Base-by-base conservation (phyloP, 2,329 filamentous ascomycete genomes). In the Periglandula ipomoeae region DNA sequence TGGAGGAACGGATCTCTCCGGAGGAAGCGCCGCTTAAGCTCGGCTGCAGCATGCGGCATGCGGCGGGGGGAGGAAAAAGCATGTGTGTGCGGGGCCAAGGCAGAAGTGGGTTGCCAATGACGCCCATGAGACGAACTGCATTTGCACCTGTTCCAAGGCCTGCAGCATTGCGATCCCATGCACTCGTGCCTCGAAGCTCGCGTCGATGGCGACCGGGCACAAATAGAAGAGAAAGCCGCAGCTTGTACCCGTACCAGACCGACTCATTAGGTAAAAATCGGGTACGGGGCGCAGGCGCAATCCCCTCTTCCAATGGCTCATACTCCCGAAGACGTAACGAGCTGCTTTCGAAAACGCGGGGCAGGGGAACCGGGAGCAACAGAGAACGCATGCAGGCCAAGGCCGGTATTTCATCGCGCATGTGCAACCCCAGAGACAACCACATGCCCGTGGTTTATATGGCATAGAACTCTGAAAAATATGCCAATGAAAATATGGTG, bases 21-120 rank as follows among this genome's bases (percentile, higher is more conserved):
- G 44, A 22, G 44, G 32, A 39, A 10, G n/a, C 10, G 9, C 45
- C 50, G 51, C 51, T 51, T 49, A 51, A 39, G 53, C 42, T 52
- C 52, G 52, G 52, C 50, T 54, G 48, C 51, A 47, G 24, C 44
- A 24, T 34, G 26, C 20, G 37, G 41, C 47, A 26, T 30, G 30
- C 17, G 38, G 46, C 26, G 46, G 30, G 37, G 46, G 34, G 23
- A 44, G 41, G 34, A 37, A 35, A 32, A 44, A 48, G 37, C 46
- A 44, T 50, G 48, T 50, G 47, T 22, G 22, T 43, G 44, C 27
- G 44, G 48, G 44, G 20, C 46, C n/a, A n/a, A n/a, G n/a, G n/a
- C n/a, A n/a, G n/a, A n/a, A n/a, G n/a, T n/a, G n/a, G n/a, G n/a
- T n/a, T n/a, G n/a, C n/a, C 5, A 13, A 15, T 35, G 19, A 17